Evolutionary conservation across 345 rosid genomes (phyloP).

Genomic region (Nasturtium officinale): DNA sequence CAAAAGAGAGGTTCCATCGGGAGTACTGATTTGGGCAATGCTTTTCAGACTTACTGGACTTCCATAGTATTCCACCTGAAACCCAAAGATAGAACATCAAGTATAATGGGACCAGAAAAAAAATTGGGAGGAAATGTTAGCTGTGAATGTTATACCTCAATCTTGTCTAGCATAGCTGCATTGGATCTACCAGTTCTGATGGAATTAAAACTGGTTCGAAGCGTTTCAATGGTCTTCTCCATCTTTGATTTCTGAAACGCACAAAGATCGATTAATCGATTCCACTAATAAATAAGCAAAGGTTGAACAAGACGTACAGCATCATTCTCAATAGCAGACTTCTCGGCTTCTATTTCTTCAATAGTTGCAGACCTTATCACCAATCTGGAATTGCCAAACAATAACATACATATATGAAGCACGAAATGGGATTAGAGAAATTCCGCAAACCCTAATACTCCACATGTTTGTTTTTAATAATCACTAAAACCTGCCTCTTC

Average conservation of each 20-base stretch:
- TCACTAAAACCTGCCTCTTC: slow-evolving; percentile 52
- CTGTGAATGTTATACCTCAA: slow-evolving; percentile 54
- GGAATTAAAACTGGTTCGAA: slow-evolving; percentile 75
- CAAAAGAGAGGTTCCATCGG: slow-evolving; percentile 90
- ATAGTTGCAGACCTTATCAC: slow-evolving; percentile 78
- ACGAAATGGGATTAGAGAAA: background rate
- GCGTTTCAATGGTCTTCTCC: slow-evolving; percentile 87
- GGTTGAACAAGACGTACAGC: slow-evolving; percentile 54
- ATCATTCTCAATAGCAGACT: slow-evolving; percentile 72
- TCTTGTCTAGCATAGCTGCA: slow-evolving; percentile 82
- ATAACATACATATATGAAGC: background rate
- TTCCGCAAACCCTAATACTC: background rate
- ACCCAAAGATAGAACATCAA: slow-evolving; percentile 3
- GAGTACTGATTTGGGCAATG: slow-evolving; percentile 89
- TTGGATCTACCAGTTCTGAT: slow-evolving; percentile 88
- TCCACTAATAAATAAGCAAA: slow-evolving; percentile 12
- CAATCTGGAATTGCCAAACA: slow-evolving; percentile 45
- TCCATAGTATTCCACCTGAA: slow-evolving; percentile 91
- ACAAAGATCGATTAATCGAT: background rate
- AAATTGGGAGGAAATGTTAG: background rate
- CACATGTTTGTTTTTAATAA: background rate
- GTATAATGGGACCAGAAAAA: background rate
- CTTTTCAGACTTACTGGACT: slow-evolving; percentile 88
- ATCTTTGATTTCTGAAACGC: slow-evolving; percentile 70
- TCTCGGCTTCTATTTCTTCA: slow-evolving; percentile 91